Percentiles rank a stretch among this genome's conserved stretches.
phyloP scores from a whole-genome alignment of 2,329 filamentous ascomycete genomes.

The Emmonsia crescens region DNA sequence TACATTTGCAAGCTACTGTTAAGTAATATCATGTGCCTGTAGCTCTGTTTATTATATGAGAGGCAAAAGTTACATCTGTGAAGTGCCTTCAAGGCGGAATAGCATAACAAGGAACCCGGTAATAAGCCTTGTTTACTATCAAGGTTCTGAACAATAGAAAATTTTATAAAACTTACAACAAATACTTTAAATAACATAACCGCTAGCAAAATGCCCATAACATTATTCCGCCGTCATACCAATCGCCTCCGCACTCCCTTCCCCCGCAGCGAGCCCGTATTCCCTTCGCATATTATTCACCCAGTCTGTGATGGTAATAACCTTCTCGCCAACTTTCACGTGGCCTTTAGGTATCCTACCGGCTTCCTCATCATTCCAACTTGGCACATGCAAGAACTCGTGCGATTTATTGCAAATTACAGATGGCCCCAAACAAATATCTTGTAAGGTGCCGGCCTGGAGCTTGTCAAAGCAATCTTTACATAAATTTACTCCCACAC shows the following conservation, averaged over 20 bases:
- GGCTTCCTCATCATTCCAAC: constrained; percentile 15
- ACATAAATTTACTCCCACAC: constrained; percentile 17
- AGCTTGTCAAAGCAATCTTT: constrained; percentile 14
- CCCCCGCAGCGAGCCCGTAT: constrained; percentile 8
- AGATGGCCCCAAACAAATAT: neutral
- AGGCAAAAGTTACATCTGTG: neutral
- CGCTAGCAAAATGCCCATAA: neutral
- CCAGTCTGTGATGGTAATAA: constrained; percentile 17
- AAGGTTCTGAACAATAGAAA: too few species aligned
- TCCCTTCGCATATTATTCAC: constrained; percentile 12
- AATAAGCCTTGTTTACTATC: too few species aligned
- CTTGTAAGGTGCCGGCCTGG: constrained; percentile 17
- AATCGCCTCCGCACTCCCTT: neutral
- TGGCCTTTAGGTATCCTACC: constrained; percentile 11
- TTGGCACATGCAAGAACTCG: constrained; percentile 17
- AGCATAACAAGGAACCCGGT: too few species aligned
- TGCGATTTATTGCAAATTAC: constrained; percentile 18
- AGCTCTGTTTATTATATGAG: neutral
- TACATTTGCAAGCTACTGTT: neutral
- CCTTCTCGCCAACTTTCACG: constrained; percentile 17
- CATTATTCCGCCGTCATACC: neutral
- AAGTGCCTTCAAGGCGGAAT: too few species aligned
- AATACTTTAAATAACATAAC: neutral
- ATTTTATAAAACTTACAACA: too few species aligned
- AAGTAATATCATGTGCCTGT: too few species aligned